Base-by-base conservation (phyloP, 1,284 basidiomycete genomes). In the Mycena sp. region DNA sequence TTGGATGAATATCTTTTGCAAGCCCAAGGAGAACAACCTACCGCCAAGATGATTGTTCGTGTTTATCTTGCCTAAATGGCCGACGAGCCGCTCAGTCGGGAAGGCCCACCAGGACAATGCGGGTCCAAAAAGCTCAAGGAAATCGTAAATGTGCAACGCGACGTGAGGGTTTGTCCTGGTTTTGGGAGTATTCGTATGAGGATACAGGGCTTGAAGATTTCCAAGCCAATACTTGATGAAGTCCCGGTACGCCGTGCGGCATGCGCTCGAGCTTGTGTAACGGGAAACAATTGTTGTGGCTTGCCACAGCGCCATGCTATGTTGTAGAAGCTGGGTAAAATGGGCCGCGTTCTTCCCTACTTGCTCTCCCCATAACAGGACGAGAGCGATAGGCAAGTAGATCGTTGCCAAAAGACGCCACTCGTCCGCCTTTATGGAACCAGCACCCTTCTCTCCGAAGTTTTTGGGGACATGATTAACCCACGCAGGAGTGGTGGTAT, bases 401-500 rank as follows among this genome's bases (percentile, higher is more conserved):
- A 80, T 50, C 0, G 71, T 74, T 11, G 62, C 63, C 10, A 77
- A 43, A 9, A 70, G 71, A 2, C 72, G 68, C 79, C 79, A 81
- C 65, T 80, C 70, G 62, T 77, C 77, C 5, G 79, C 79, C 51
- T 78, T 80, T 40, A 78, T 59, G 5, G 67, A 70, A 1, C 79
- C 79, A 14, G 70, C 70, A n/a, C 57, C 48, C 1, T 69, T 61
- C 19, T 72, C 63, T 6, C 79, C 78, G 64, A 73, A 76, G 43
- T 78, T 73, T 11, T 51, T 40, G 2, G 78, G 79, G 2, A 77
- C 72, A 23, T 72, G 72, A 40, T 62, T 54, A 0, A 79, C n/a
- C 77, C 77, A 80, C 5, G 74, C 66, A 9, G 77, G 77, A 12
- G 58, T 70, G 4, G 48, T 46, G 1, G 71, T 76, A 2, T 73